Evolutionary conservation across 805 yeast genomes (phyloP).

Genomic region (Myxozyma vanderwaltii): DNA sequence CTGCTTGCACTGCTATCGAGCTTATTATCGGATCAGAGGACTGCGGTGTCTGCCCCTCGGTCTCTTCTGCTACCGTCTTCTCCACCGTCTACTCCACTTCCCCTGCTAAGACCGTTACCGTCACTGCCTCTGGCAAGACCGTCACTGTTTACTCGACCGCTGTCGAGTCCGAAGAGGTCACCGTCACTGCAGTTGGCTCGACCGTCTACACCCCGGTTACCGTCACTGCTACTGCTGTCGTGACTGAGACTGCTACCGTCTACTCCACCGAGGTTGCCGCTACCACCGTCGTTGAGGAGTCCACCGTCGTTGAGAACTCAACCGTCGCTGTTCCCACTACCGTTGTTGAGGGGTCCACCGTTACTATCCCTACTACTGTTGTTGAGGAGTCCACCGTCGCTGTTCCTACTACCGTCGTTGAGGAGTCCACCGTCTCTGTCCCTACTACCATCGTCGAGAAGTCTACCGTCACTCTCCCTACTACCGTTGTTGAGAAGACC

Average conservation of each 20-base stretch:
- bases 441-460: conserved; percentile 17
- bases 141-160: conserved; percentile 19
- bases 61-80: conserved; percentile 20
- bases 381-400: conserved; percentile 16
- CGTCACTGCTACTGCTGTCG: conserved; percentile 22
- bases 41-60: conserved; percentile 25
- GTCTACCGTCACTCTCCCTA: conserved; percentile 19
- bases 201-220: conserved; percentile 24
- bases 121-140: neutral
- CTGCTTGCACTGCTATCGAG: conserved; percentile 28
- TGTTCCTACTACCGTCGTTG: conserved; percentile 9
- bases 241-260: conserved; percentile 21
- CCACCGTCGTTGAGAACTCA: conserved; percentile 18
- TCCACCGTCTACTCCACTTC: conserved; percentile 5
- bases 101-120: conserved; percentile 30
- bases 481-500: conserved; percentile 23
- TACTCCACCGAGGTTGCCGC: conserved; percentile 24
- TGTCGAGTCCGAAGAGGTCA: conserved; percentile 18
- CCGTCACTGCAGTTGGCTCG: conserved; percentile 29
- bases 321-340: conserved; percentile 22
- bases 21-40: conserved; percentile 17
- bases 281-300: conserved; percentile 20
- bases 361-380: conserved; percentile 20
- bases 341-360: conserved; percentile 12
- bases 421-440: conserved; percentile 13